Base-by-base conservation (phyloP, 148 eudicot species). In the Arbutus unedo region DNA sequence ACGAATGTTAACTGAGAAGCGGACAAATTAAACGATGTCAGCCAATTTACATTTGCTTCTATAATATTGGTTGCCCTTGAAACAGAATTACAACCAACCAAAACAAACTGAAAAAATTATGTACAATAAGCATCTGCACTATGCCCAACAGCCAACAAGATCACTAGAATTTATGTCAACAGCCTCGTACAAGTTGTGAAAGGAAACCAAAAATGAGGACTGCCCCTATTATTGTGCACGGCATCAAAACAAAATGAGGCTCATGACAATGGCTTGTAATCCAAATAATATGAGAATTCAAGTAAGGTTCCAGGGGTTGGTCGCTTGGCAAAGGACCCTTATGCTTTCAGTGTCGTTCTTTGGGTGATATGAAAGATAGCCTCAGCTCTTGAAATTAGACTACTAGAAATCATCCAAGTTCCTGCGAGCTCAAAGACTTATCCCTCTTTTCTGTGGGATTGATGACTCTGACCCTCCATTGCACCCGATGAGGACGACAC, bases 401-500 rank as follows among this genome's bases (percentile, higher is more conserved):
- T 72, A 31, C 49, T 23, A 64, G 70, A 4, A 21, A 41, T 81
- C 68, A 70, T 81, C 82, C 19, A 18, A 81, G 72, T 71, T 55
- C 54, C 77, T 16, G 14, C n/a, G 78, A 71, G 51, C 49, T 54
- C 68, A 81, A 53, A 55, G 47, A 77, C 45, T 81, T 72, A 7
- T 81, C 68, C 68, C 78, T 43, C 78, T 72, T 72, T 72, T 41
- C 68, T 55, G 9, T 54, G 83, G 53, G 72, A 3, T 54, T 54
- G 77, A 55, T 54, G 41, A 81, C 47, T 51, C 41, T 81, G 78
- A 72, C 74, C 78, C 31, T 81, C 67, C 41, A 53, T 54, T 11
- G 43, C 77, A 53, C 54, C 55, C 13, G 68, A 54, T 54, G 82
- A 50, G 64, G 83, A 81, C 41, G 83, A 21, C 76, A 44, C 78